Evolutionary conservation across 768 basidiomycete genomes (phyloP).

Genomic region (Astraeus odoratus): DNA sequence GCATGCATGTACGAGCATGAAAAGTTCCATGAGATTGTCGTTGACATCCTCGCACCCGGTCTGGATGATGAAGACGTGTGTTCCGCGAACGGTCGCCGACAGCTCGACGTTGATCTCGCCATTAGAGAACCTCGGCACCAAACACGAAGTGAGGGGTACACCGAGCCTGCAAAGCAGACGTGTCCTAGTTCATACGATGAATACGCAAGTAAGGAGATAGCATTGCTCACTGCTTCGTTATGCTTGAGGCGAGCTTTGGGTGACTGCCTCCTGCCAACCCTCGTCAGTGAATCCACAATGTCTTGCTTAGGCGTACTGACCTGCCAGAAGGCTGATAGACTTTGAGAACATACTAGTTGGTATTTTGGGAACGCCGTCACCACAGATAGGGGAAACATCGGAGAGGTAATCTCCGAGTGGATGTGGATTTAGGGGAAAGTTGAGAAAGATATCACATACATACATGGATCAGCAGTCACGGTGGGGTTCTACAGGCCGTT

Average conservation of each 20-base stretch:
- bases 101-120: conserved; percentile 96
- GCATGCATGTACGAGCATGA: conserved; percentile 97
- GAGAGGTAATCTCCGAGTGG: no score
- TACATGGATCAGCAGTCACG: no score
- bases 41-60: conserved; percentile 85
- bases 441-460: no score
- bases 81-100: conserved; percentile 90
- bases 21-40: conserved; percentile 96
- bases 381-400: no score
- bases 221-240: conserved; percentile 92
- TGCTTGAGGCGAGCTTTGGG: conserved; percentile 90
- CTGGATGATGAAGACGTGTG: conserved; percentile 98
- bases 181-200: conserved; percentile 48
- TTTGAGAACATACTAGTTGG: no score
- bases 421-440: no score
- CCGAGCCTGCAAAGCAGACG: conserved; percentile 67
- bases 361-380: no score
- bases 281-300: conserved; percentile 11
- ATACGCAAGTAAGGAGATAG: conserved; percentile 25
- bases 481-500: no score
- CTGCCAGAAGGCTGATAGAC: conserved; percentile 68
- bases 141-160: conserved; percentile 78
- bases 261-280: conserved; percentile 81
- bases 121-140: conserved; percentile 86
- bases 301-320: conserved; percentile 31